Evolutionary conservation across 148 eudicot genomes (phyloP).

Genomic region (Camellia lanceoleosa): DNA sequence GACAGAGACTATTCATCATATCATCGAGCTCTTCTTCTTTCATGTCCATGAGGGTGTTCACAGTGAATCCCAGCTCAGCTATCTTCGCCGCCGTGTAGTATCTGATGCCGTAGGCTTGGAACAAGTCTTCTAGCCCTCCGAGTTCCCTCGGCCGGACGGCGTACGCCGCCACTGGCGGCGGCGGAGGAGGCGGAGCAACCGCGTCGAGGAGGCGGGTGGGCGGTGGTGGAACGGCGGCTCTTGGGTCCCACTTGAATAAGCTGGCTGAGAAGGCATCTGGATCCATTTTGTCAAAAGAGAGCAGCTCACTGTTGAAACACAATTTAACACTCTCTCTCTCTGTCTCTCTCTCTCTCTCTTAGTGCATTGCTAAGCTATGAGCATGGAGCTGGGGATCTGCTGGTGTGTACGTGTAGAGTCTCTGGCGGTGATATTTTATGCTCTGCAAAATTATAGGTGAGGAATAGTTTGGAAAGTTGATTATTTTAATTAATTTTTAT

Average conservation of each 20-base stretch:
- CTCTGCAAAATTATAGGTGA: too few species aligned
- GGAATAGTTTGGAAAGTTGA: too few species aligned
- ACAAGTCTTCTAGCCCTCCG: slow-evolving; percentile 72
- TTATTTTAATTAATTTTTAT: too few species aligned
- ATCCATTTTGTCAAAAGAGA: slow-evolving; percentile 45
- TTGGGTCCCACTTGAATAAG: slow-evolving; percentile 82
- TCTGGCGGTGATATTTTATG: too few species aligned
- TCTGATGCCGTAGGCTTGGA: slow-evolving; percentile 77
- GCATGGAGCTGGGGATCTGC: too few species aligned
- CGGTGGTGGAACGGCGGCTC: slow-evolving; percentile 19
- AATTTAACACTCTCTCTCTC: too few species aligned
- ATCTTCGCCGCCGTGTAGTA: slow-evolving; percentile 81
- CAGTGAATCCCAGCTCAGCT: slow-evolving; percentile 90
- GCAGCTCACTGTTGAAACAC: too few species aligned
- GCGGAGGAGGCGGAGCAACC: slow-evolving; percentile 22
- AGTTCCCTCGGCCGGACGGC: slow-evolving; percentile 32
- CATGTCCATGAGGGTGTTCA: slow-evolving; percentile 77
- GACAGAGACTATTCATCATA: slow-evolving; percentile 80
- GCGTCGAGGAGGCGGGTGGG: slow-evolving; percentile 38
- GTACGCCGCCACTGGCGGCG: slow-evolving; percentile 11
- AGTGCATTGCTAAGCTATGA: too few species aligned
- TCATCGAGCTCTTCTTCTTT: slow-evolving; percentile 91
- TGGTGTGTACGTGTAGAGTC: too few species aligned
- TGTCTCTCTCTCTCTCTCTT: too few species aligned
- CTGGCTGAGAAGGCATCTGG: slow-evolving; percentile 70